Percentiles rank a stretch among this genome's conserved stretches.
Conservation (phyloP, 2,329 filamentous ascomycete genomes). For the Exophiala xenobiotica region DNA sequence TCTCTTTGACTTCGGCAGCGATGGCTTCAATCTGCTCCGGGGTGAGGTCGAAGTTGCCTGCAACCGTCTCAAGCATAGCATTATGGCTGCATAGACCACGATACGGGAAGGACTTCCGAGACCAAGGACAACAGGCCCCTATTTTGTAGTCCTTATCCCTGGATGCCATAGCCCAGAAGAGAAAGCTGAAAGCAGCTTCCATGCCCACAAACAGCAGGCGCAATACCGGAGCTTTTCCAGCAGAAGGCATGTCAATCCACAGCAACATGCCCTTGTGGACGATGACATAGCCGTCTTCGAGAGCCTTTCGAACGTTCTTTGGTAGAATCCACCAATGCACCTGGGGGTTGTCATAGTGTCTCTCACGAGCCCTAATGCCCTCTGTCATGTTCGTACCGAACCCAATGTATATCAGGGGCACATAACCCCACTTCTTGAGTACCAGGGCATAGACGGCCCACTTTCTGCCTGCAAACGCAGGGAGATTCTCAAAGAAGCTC, state of each 20-base stretch:
- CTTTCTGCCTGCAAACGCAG: too few species aligned
- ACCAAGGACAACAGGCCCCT: background rate
- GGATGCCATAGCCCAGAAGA: conserved; percentile 4
- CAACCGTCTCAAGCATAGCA: background rate
- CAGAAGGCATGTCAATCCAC: background rate
- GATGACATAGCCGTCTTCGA: background rate
- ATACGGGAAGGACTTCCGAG: background rate
- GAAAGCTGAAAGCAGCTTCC: background rate
- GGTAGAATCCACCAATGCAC: background rate
- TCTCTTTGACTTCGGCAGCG: background rate
- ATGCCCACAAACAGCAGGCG: too few species aligned
- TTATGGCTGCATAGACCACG: conserved; percentile 1
- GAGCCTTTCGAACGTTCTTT: background rate
- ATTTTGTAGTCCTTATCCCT: conserved; percentile 1
- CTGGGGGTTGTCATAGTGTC: background rate
- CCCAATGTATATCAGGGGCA: background rate
- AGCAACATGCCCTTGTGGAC: background rate
- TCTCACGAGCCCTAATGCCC: background rate
- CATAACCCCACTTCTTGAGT: too few species aligned
- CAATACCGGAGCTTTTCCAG: background rate
- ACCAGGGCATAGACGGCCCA: too few species aligned
- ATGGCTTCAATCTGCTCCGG: background rate
- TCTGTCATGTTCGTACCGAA: background rate
- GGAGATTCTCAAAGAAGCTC: too few species aligned
- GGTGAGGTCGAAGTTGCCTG: background rate